Evolutionary conservation across 2,329 filamentous ascomycete species (phyloP).

Genomic region (Trichoderma citrinoviride): DNA sequence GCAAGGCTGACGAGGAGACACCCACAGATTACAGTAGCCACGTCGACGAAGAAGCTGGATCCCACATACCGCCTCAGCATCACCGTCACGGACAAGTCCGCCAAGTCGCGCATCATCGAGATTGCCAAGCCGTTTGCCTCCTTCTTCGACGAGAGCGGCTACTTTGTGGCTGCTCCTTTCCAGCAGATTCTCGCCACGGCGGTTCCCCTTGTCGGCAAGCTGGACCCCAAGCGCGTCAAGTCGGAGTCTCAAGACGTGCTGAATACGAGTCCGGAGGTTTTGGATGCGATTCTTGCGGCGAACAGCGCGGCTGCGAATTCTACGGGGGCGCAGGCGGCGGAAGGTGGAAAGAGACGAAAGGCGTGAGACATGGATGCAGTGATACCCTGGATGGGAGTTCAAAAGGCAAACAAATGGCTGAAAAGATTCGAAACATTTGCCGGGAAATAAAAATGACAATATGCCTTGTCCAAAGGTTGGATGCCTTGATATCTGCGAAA

Average conservation of each 20-base stretch:
- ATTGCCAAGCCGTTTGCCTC: constrained; percentile 64
- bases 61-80: constrained; percentile 78
- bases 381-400: neutral
- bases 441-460: neutral
- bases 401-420: neutral
- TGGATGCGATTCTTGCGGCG: constrained; percentile 48
- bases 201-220: constrained; percentile 62
- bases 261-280: constrained; percentile 45
- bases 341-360: constrained; percentile 48
- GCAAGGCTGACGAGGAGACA: constrained; percentile 22
- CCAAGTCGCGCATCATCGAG: constrained; percentile 46
- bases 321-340: constrained; percentile 36
- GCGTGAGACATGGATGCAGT: constrained; percentile 29
- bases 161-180: constrained; percentile 72
- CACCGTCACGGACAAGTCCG: constrained; percentile 45
- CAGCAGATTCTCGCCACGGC: constrained; percentile 72
- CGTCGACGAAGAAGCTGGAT: constrained; percentile 72
- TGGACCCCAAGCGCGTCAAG: constrained; percentile 59
- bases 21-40: constrained; percentile 67
- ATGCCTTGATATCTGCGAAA: too few relatives aligned
- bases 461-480: too few relatives aligned
- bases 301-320: constrained; percentile 29
- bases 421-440: neutral
- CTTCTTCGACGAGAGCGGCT: constrained; percentile 73
- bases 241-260: constrained; percentile 38